Evolutionary conservation across 2,329 filamentous ascomycete species (phyloP), one percentile per base, ranked within the genome.

Genomic region (Xylariomycetidae sp.): DNA sequence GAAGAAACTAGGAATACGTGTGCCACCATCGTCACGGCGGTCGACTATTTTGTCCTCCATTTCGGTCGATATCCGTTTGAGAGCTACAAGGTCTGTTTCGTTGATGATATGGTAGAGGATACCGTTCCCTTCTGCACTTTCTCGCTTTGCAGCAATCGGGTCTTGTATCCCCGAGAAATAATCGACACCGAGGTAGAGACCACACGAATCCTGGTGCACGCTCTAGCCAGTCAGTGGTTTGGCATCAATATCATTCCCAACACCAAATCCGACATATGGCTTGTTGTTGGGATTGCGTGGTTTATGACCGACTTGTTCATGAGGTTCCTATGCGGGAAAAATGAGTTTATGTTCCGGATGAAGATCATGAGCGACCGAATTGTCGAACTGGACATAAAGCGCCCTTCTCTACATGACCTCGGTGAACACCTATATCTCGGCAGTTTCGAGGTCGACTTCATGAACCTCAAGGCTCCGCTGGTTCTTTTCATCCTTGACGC

Each of bases 271-370:
- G 92, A 98, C 58, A 78, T 81, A 34, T 98, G 92, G 92, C 80
- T 94, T 14, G 82, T 90, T 10, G 75, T 92, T 34, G 94, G 90
- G 11, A 83, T 94, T 29, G 85, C 90, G 1, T 89, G 90, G 67
- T 98, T 88, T 66, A 94, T 98, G 74, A 88, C 90, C 2, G 90
- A 96, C 49, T 74, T 88, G 4, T 96, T 94, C 60, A 86, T 97
- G 75, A 87, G 82, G 57, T 82, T 80, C 45, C 70, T 98, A 3
- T 94, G 88, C 53, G 92, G 92, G 6, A 94, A 94, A 55, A 98
- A 98, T 55, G 88, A 95, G 50, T 92, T 95, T 56, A 76, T 88
- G 9, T 97, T 88, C 56, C 81, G 88, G 23, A 84, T 95, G 60
- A 97, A 97, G 61, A 70, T 77, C 23, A 77, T 87, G 59, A 80